These are phyloP conservation scores for Agaricus bisporus DNA, from an alignment of 768 basidiomycete species.

Conservation along the genomic window DNA sequence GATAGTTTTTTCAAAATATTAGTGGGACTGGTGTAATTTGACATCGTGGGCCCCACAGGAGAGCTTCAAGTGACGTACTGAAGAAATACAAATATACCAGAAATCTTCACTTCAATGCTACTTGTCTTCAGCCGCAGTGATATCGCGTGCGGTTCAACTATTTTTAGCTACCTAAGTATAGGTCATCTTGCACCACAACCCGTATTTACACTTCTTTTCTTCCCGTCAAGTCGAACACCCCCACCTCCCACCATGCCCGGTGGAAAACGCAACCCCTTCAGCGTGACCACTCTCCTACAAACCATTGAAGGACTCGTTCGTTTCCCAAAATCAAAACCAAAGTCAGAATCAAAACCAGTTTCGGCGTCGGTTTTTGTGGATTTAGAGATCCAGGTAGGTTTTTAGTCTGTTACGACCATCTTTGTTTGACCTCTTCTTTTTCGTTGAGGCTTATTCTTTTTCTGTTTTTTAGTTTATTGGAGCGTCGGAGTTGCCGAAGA, in stretches of 20 bases:
- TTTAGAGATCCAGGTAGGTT: slow-evolving; percentile 43
- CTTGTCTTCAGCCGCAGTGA: too few species aligned
- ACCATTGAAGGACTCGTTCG: slow-evolving; percentile 17
- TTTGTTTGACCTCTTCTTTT: neutral
- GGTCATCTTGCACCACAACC: too few species aligned
- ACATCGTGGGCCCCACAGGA: too few species aligned
- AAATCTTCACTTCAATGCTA: too few species aligned
- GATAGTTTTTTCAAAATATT: too few species aligned
- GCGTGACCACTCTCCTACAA: slow-evolving; percentile 12
- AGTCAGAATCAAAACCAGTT: neutral
- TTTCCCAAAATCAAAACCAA: slow-evolving; percentile 23
- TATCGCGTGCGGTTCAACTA: too few species aligned
- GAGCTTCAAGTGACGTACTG: too few species aligned
- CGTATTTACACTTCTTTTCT: too few species aligned
- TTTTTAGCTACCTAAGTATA: too few species aligned
- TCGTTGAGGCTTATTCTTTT: neutral
- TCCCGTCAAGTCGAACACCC: too few species aligned
- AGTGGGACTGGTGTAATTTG: too few species aligned
- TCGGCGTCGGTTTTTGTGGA: slow-evolving; percentile 42
- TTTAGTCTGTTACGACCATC: slow-evolving; percentile 1
- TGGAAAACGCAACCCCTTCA: slow-evolving; percentile 6
- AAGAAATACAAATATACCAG: too few species aligned
- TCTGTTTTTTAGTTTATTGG: slow-evolving; percentile 51
- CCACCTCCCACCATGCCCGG: neutral
- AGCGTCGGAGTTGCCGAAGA: slow-evolving; percentile 60